Base-by-base conservation (phyloP, 371 early-diverging fungal species). In the Mortierella sp. region DNA sequence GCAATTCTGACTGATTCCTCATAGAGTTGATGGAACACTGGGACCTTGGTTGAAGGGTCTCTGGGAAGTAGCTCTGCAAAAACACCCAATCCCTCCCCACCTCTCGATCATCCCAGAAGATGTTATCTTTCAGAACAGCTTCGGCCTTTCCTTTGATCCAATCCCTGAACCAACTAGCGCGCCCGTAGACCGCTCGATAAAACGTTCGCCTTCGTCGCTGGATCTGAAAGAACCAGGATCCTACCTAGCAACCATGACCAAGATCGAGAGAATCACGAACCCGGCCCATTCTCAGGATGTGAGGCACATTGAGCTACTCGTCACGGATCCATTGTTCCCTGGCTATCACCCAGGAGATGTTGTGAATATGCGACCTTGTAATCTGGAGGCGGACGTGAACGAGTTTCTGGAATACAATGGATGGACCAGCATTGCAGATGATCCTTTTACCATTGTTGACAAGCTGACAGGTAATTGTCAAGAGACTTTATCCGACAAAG, bases 211-310 rank as follows among this genome's bases (percentile, higher is more conserved):
- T 43, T 70, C 74, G 50, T 86, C 85, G 62, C 16, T 82, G 18
- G 68, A 73, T 7, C 37, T 37, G 37, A 37, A 37, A 37, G 72
- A 80, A 26, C 72, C 68, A 19, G 61, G 60, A 7, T 55, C 64
- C 1, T 84, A 85, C 48, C 47, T 82, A 58, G 77, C 86, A 9
- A 69, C 67, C 1, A 64, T 92, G 7, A 70, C 82, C 23, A 60
- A 80, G 21, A 91, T 88, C 55, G 71, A 86, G 48, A 83, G 98
- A 14, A 86, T 97, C 51, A 96, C 98, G 1, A 77, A 92, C 4
- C 46, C 59, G 2, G 89, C 89, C 43, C 98, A 98, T 70, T 95
- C 95, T 68, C 98, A 97, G 81, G 98, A 97, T 73, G 94, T 95
- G 4, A 88, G 97, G 9, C 94, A 92, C 62, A 59, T 98, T 15